phyloP scores from a whole-genome alignment of 2,329 filamentous ascomycete genomes.

The Drechslerella coelobrocha region DNA sequence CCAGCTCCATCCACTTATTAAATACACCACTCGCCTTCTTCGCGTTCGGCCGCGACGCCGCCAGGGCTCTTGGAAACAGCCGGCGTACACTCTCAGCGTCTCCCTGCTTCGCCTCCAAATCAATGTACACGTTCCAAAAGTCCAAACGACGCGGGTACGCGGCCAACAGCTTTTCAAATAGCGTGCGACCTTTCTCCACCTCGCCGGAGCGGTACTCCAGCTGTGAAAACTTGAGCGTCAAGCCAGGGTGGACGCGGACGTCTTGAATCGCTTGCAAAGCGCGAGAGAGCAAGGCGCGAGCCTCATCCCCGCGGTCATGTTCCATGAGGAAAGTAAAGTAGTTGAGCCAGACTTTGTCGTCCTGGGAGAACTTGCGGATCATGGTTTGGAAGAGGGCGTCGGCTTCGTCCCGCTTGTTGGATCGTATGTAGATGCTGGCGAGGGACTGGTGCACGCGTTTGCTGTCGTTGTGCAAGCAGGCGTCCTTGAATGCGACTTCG shows the following conservation, averaged over 20 bases:
- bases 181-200: slow-evolving; percentile 87
- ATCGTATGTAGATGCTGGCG: slow-evolving; percentile 93
- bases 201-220: slow-evolving; percentile 92
- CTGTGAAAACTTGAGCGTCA: slow-evolving; percentile 86
- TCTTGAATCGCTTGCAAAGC: slow-evolving; percentile 79
- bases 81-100: slow-evolving; percentile 69
- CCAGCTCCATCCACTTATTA: slow-evolving; percentile 88
- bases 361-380: slow-evolving; percentile 83
- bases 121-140: slow-evolving; percentile 89
- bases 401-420: slow-evolving; percentile 85
- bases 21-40: slow-evolving; percentile 87
- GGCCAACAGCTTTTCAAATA: slow-evolving; percentile 86
- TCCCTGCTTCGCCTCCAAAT: slow-evolving; percentile 74
- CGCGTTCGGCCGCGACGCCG: slow-evolving; percentile 73
- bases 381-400: slow-evolving; percentile 85
- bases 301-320: slow-evolving; percentile 72
- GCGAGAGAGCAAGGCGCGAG: slow-evolving; percentile 77
- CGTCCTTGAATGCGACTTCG: slow-evolving; percentile 86
- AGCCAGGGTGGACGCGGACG: slow-evolving; percentile 70
- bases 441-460: slow-evolving; percentile 88
- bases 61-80: slow-evolving; percentile 80
- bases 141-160: slow-evolving; percentile 89
- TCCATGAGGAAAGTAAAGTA: slow-evolving; percentile 88
- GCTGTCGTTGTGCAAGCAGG: slow-evolving; percentile 91
- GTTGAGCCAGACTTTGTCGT: slow-evolving; percentile 85